These are phyloP conservation scores for Camelina hispida DNA, from an alignment of 345 rosid species.

Conservation along the genomic window DNA sequence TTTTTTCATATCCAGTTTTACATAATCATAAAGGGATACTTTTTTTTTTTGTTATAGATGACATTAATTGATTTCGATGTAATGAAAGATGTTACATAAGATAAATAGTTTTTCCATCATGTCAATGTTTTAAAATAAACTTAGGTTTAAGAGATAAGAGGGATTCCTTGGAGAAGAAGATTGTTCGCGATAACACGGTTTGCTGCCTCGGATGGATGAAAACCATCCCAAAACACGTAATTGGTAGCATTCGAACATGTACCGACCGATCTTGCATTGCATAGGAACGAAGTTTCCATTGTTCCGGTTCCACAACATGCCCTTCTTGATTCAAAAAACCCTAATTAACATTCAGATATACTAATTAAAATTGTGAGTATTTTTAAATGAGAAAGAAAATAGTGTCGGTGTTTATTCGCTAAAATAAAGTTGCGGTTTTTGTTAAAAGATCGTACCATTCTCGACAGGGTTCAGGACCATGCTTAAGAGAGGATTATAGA, in stretches of 20 bases:
- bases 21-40: too few relatives aligned
- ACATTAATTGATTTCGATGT: neutral
- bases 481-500: conserved; percentile 70
- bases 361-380: too few relatives aligned
- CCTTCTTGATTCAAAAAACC: conserved; percentile 80
- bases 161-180: conserved; percentile 59
- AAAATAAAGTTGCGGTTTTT: neutral
- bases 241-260: conserved; percentile 80
- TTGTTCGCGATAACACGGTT: conserved; percentile 65
- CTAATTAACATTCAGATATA: conserved; percentile 27
- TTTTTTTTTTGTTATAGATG: too few relatives aligned
- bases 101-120: neutral
- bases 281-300: conserved; percentile 72
- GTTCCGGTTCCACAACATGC: conserved; percentile 90
- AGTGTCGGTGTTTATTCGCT: neutral
- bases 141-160: conserved; percentile 57
- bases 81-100: neutral
- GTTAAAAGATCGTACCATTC: conserved; percentile 42
- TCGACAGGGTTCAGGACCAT: conserved; percentile 70
- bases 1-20: too few relatives aligned
- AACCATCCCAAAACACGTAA: conserved; percentile 93
- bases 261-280: conserved; percentile 72
- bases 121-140: neutral
- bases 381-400: neutral
- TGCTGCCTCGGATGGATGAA: conserved; percentile 89